Percentiles rank a stretch among this genome's conserved stretches.
These are phyloP conservation scores for Camellia granthamiana DNA, from an alignment of 148 eudicot species.

Conservation along the genomic window DNA sequence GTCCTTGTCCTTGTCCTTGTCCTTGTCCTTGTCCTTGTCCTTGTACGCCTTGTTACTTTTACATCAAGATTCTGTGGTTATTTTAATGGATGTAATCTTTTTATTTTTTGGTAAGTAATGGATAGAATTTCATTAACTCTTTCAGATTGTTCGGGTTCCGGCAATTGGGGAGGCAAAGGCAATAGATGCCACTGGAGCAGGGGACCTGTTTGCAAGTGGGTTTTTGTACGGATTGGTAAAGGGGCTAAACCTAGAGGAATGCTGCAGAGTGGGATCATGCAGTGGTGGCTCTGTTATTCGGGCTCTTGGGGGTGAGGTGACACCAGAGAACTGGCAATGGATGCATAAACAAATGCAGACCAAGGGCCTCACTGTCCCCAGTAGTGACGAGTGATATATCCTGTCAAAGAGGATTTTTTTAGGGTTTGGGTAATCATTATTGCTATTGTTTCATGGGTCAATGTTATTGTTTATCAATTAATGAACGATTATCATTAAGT, in stretches of 20 bases:
- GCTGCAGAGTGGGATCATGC: conserved; percentile 86
- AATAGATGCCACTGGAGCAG: conserved; percentile 92
- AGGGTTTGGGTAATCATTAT: neutral
- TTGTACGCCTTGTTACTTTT: neutral
- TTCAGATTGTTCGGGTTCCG: conserved; percentile 63
- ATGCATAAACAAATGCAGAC: conserved; percentile 88
- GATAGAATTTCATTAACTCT: neutral
- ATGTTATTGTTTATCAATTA: conserved; percentile 5
- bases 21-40: too few species aligned
- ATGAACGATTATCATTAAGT: neutral
- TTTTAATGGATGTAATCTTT: too few species aligned
- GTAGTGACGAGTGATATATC: conserved; percentile 11
- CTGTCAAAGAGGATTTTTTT: neutral
- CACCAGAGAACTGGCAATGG: conserved; percentile 88
- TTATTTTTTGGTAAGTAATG: neutral
- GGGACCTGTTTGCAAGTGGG: conserved; percentile 94
- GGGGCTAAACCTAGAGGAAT: conserved; percentile 78
- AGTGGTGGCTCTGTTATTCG: conserved; percentile 95
- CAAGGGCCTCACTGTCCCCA: conserved; percentile 68
- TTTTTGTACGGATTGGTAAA: conserved; percentile 84
- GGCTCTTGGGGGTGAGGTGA: conserved; percentile 87
- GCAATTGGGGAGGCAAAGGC: conserved; percentile 79
- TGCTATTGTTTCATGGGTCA: neutral
- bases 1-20: too few species aligned
- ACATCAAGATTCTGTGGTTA: neutral